phyloP scores from a whole-genome alignment of 2,329 filamentous ascomycete species.

The Aspergillus sp. region DNA sequence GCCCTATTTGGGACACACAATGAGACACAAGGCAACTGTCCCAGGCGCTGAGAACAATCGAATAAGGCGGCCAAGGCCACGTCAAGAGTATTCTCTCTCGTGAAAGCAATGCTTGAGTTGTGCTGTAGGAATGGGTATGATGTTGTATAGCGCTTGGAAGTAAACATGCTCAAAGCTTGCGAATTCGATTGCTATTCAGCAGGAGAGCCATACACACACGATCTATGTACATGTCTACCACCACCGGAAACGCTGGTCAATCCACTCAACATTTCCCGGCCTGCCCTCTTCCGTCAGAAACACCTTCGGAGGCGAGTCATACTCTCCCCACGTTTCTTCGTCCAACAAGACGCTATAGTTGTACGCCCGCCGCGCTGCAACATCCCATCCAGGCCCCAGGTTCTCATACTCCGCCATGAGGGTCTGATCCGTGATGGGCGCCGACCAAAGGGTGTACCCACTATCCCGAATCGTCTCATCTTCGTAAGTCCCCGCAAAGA shows the following conservation, averaged over 20 bases:
- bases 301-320: slow-evolving; percentile 43
- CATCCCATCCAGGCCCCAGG: slow-evolving; percentile 56
- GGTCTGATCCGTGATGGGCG: slow-evolving; percentile 45
- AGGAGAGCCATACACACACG: no score
- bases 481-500: slow-evolving; percentile 57
- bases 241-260: neutral
- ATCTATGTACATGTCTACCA: neutral
- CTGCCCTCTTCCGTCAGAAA: slow-evolving; percentile 46
- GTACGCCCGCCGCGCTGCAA: slow-evolving; percentile 42
- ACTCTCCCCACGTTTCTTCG: slow-evolving; percentile 35
- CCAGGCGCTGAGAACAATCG: no score
- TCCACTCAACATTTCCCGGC: slow-evolving; percentile 28
- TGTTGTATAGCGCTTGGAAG: neutral
- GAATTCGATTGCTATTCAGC: no score
- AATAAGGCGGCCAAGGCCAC: no score
- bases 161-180: neutral
- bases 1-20: no score
- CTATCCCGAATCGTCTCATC: slow-evolving; percentile 53
- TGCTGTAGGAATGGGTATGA: neutral
- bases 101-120: neutral
- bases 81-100: no score
- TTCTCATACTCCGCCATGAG: slow-evolving; percentile 57
- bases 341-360: slow-evolving; percentile 50
- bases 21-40: neutral
- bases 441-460: slow-evolving; percentile 57